A percentile compares a stretch with the other conserved stretches of the same genome.
Evolutionary conservation across 2,329 filamentous ascomycete species (phyloP).

Genomic region (Pseudogymnoascus sp.): DNA sequence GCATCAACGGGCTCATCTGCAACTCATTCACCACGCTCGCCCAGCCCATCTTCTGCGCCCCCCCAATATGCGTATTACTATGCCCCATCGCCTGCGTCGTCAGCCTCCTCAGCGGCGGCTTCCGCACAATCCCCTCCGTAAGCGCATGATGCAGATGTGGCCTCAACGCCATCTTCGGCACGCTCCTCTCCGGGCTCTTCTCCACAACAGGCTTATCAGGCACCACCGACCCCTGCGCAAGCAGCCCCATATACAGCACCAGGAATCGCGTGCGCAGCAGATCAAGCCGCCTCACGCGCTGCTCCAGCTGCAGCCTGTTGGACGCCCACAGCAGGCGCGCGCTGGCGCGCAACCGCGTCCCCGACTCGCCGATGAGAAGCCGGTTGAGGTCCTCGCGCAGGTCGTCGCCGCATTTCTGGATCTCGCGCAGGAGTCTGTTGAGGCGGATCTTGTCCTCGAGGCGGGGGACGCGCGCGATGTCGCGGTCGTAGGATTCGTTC

Average conservation of each 20-base stretch:
- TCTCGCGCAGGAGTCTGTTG: slow-evolving; percentile 51
- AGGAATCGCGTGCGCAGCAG: slow-evolving; percentile 58
- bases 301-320: slow-evolving; percentile 47
- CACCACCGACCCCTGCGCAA: slow-evolving; percentile 33
- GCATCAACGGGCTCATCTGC: slow-evolving; percentile 53
- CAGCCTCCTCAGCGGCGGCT: slow-evolving; percentile 44
- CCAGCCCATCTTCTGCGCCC: slow-evolving; percentile 49
- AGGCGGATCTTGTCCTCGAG: slow-evolving; percentile 58
- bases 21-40: slow-evolving; percentile 56
- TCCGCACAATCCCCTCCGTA: slow-evolving; percentile 23
- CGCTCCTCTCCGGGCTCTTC: slow-evolving; percentile 13
- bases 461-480: slow-evolving; percentile 49
- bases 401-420: slow-evolving; percentile 53
- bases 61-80: slow-evolving; percentile 38
- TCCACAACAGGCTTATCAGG: slow-evolving; percentile 2
- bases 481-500: slow-evolving; percentile 57
- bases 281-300: slow-evolving; percentile 51
- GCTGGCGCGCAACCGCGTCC: slow-evolving; percentile 38
- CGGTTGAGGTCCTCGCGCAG: slow-evolving; percentile 52
- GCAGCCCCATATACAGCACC: slow-evolving; percentile 56
- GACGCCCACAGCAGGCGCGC: slow-evolving; percentile 53
- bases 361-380: slow-evolving; percentile 42
- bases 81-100: slow-evolving; percentile 49
- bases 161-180: slow-evolving; percentile 18
- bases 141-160: slow-evolving; percentile 22